Evolutionary conservation across 108 stramenopile genomes (phyloP).

Genomic region (Stephanodiscus minutulus): DNA sequence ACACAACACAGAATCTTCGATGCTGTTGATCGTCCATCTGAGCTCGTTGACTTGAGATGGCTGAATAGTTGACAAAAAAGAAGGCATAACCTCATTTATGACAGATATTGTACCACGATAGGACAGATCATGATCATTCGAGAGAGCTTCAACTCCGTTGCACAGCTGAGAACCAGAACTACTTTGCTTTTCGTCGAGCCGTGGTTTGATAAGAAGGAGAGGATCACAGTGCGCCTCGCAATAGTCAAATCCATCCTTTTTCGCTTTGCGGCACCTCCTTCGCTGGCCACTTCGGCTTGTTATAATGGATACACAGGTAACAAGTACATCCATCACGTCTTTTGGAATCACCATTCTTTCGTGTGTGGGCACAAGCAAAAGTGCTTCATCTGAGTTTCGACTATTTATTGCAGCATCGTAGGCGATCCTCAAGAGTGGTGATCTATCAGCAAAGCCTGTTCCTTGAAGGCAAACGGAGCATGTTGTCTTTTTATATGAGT

Average conservation of each 20-base stretch:
- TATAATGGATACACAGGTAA: constrained; percentile 33
- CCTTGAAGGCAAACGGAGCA: constrained; percentile 31
- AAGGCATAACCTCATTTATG: constrained; percentile 25
- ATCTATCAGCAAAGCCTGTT: constrained; percentile 18
- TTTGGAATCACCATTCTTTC: constrained; percentile 33
- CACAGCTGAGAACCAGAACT: constrained; percentile 2
- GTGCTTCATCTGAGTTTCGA: constrained; percentile 25
- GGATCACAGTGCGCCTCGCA: constrained; percentile 43
- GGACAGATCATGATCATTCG: neutral
- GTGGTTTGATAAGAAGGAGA: constrained; percentile 2
- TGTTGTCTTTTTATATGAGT: constrained; percentile 26
- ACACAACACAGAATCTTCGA: constrained; percentile 52
- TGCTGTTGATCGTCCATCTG: constrained; percentile 32
- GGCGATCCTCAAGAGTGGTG: constrained; percentile 33
- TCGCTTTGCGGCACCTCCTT: constrained; percentile 33
- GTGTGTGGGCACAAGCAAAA: constrained; percentile 10
- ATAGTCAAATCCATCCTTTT: constrained; percentile 34
- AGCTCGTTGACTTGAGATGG: constrained; percentile 23
- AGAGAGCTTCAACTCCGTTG: neutral
- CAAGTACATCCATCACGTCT: constrained; percentile 33
- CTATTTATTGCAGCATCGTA: constrained; percentile 24
- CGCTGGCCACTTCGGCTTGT: constrained; percentile 18
- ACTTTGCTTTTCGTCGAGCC: neutral
- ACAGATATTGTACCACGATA: constrained; percentile 4
- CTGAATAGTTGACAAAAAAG: constrained; percentile 21